Base-by-base conservation (phyloP, 768 basidiomycete genomes). In the Grammothele lineata region DNA sequence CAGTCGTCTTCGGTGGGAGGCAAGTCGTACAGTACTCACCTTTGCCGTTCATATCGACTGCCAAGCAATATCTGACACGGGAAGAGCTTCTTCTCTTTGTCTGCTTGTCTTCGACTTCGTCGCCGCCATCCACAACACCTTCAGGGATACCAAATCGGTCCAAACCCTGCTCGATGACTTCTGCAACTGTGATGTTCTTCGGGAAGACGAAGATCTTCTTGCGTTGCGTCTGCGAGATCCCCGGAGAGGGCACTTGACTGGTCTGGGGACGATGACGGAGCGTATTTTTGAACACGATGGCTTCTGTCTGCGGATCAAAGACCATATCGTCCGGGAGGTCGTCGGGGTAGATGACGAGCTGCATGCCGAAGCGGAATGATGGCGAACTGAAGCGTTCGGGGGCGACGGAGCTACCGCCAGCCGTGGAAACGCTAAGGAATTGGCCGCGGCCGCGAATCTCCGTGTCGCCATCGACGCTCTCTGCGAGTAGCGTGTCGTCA, bases 91-190 rank as follows among this genome's bases (percentile, higher is more conserved):
- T 75, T 48, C 93, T 73, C 68, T 92, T 92, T 6, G 78, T 74
- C 26, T 83, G 71, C 62, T 95, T 93, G 62, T 97, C 95, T 66
- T 99, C 96, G 1, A 99, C 80, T 59, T 97, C 95, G 63, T 99
- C 96, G 1, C 96, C 96, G 2, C 96, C 96, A 63, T 97, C 94
- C 2, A 98, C 95, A 2, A 99, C 92, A n/a, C 94, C 96, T 32
- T 96, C 95, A 27, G 80, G 71, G 46, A 99, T 96, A 2, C 96
- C 96, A 60, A 98, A 97, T 48, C 92, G 70, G 60, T 97, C 96
- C 53, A 99, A 62, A 5, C 86, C 88, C 30, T 89, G 72, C 64
- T 99, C 96, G 32, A 96, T 92, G 12, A 94, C 93, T 66, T 99
- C 96, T 0, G 93, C 91, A 3, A 97, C 96, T 0, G 92, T 98